Conservation (phyloP, 2,329 filamentous ascomycete genomes). For the Lecanicillium sp. region DNA sequence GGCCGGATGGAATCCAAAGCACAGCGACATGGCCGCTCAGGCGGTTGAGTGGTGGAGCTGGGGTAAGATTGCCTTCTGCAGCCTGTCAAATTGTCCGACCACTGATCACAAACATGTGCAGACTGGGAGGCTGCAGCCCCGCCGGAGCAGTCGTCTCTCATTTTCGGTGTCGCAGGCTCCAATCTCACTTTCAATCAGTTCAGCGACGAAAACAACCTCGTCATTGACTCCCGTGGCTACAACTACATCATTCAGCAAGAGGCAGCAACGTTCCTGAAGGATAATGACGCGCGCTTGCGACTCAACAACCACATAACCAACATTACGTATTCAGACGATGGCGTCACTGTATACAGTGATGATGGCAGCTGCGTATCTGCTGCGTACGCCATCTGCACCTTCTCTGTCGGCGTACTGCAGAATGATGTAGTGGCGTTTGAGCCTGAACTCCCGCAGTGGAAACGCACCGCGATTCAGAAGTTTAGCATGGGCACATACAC, state of each 20-base stretch:
- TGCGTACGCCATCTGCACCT: conserved; percentile 59
- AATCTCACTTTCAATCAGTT: conserved; percentile 60
- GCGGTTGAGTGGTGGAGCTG: conserved; percentile 54
- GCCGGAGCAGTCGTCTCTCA: conserved; percentile 50
- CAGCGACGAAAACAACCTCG: conserved; percentile 55
- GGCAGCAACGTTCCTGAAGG: conserved; percentile 49
- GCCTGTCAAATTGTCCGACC: not conserved
- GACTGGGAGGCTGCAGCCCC: conserved; percentile 24
- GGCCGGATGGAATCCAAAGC: conserved; percentile 56
- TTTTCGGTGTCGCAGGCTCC: conserved; percentile 49
- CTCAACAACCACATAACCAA: conserved; percentile 52
- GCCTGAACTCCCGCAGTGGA: conserved; percentile 57
- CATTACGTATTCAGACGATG: conserved; percentile 45
- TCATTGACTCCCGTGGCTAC: conserved; percentile 56
- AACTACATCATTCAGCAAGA: conserved; percentile 51
- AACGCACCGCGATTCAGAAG: conserved; percentile 54
- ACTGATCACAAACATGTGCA: no score
- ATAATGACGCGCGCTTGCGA: conserved; percentile 50
- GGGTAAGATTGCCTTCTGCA: conserved; percentile 21
- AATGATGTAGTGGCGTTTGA: conserved; percentile 52
- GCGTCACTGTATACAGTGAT: conserved; percentile 46
- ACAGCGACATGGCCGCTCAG: conserved; percentile 45
- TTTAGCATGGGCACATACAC: conserved; percentile 68
- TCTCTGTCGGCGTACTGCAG: conserved; percentile 63
- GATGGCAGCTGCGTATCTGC: conserved; percentile 53